Conservation (phyloP, 106 monocot genomes). For the Dendrobium chrysotoxum region DNA sequence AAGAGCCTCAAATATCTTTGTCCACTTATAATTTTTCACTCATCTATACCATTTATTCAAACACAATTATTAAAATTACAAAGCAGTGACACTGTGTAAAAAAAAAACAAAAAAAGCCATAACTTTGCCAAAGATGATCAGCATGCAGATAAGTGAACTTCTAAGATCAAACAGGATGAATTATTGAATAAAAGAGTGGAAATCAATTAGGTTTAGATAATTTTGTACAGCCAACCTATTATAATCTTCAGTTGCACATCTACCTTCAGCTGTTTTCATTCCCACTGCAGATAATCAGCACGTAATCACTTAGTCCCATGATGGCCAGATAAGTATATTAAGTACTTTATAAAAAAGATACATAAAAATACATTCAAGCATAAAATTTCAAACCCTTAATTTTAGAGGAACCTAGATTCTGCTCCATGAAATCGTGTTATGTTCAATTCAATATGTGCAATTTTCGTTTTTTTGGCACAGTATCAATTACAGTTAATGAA, state of each 20-base stretch:
- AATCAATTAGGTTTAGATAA: background rate
- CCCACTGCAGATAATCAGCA: conserved; percentile 33
- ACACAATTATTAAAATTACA: background rate
- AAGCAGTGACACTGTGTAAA: background rate
- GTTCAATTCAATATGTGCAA: background rate
- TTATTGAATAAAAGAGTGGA: background rate
- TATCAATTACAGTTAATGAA: background rate
- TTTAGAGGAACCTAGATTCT: background rate
- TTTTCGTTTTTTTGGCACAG: background rate
- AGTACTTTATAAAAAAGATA: background rate
- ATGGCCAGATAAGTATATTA: background rate
- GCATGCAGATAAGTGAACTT: background rate
- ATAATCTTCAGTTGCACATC: conserved; percentile 66
- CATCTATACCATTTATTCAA: background rate
- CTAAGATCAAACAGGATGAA: background rate
- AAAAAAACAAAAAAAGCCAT: background rate
- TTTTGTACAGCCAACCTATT: conserved; percentile 26
- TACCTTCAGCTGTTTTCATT: conserved; percentile 77
- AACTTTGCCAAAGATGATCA: background rate
- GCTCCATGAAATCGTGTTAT: background rate
- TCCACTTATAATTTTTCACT: background rate
- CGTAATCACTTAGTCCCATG: background rate
- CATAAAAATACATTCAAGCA: background rate
- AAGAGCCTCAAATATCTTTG: background rate
- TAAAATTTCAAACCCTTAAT: background rate